A percentile compares a stretch with the other conserved stretches of the same genome.
Conservation (phyloP, 2,329 filamentous ascomycete species). For the Boeremia lycopersici region DNA sequence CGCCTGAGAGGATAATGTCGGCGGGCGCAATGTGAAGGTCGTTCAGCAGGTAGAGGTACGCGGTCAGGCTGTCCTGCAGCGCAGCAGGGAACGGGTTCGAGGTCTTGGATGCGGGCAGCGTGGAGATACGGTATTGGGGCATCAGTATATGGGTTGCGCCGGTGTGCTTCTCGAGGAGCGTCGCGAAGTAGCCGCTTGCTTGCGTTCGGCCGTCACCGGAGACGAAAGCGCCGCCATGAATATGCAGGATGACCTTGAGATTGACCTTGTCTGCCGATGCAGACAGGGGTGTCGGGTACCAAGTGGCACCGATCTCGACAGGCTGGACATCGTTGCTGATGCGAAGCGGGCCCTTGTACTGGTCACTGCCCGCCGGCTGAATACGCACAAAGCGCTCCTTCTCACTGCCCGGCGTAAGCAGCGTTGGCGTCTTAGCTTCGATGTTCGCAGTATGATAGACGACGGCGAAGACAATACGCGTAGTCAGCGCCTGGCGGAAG, state of each 20-base stretch:
- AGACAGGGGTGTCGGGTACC: constrained; percentile 46
- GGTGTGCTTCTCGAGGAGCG: constrained; percentile 45
- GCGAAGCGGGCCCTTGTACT: constrained; percentile 41
- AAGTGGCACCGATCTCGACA: constrained; percentile 49
- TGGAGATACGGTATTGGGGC: constrained; percentile 57
- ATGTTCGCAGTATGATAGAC: constrained; percentile 42
- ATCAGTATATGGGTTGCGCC: constrained; percentile 50
- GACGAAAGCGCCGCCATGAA: constrained; percentile 58
- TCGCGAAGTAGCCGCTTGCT: constrained; percentile 39
- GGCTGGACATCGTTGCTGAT: constrained; percentile 45
- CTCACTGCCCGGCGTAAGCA: constrained; percentile 46
- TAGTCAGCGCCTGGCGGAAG: constrained; percentile 46
- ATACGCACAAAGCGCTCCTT: constrained; percentile 48
- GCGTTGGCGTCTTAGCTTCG: constrained; percentile 35
- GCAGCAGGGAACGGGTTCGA: constrained; percentile 58
- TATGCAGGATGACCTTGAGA: constrained; percentile 51
- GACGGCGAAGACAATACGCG: constrained; percentile 42
- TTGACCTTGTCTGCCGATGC: constrained; percentile 17
- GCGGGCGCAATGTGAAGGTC: constrained; percentile 47
- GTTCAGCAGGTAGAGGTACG: constrained; percentile 55
- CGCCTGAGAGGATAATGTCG: constrained; percentile 55
- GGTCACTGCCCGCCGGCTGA: constrained; percentile 23
- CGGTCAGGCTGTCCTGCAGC: constrained; percentile 56
- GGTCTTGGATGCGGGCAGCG: constrained; percentile 42
- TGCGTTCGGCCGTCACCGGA: constrained; percentile 50